Base-by-base conservation (phyloP, 805 yeast species). In the Lipomyces lipofer region DNA sequence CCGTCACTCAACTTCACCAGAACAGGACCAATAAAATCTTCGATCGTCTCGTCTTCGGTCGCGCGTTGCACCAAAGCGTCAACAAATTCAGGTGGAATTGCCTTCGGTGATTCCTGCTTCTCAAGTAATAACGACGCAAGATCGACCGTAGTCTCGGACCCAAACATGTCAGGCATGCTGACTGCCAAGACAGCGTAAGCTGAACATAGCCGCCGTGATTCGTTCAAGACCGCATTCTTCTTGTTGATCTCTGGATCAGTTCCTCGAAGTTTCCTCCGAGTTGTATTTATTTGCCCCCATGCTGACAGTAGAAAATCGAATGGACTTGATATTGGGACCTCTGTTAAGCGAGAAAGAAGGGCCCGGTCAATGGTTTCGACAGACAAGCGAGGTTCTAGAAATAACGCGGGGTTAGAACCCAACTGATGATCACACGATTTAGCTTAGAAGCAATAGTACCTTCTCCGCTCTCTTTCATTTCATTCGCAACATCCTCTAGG, bases 1-100 rank as follows among this genome's bases (percentile, higher is more conserved):
- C 69, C 30, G 63, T 59, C 12, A 81, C 75, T 44, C 80, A 68
- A 21, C 59, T 58, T 40, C 19, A 68, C 66, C 43, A 78, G 67
- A 21, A 86, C 69, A 4, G 78, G 73, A 55, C 79, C 78, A 55
- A 85, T 69, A 29, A 88, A 73, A 17, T 85, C 94, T 6, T 79
- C 59, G 5, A 84, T 67, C 0, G 83, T 73, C 1, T 83, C 95
- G 64, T 87, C 89, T 52, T 83, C 86, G 22, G 78, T 74, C 8
- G 91, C 79, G 51, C 83, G 75, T 30, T 74, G 70, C 13, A 86
- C 67, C 28, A 87, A 74, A 42, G 81, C 85, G 2, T 75, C 68
- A 50, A 89, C 67, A 56, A 83, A 84, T 53, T 77, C 83, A 48
- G 63, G 46, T 13, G 71, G 65, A 17, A 64, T 40, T 0, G 65